Percentiles rank a stretch among this genome's conserved stretches.
Evolutionary conservation across 2,329 filamentous ascomycete species (phyloP).

Genomic region (Catunica adiposa): DNA sequence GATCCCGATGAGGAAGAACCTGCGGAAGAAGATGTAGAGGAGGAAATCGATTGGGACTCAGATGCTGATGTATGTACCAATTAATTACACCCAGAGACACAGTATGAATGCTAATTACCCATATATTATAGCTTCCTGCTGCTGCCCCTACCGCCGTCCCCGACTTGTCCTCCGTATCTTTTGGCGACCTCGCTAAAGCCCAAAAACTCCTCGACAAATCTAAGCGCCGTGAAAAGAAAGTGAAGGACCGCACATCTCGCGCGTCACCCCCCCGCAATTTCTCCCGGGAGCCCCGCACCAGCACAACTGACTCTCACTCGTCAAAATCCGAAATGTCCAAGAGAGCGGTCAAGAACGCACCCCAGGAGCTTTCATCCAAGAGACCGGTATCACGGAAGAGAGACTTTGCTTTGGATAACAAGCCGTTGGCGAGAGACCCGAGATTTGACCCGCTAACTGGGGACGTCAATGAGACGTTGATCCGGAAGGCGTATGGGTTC

Average conservation of each 20-base stretch:
- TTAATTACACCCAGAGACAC: no score
- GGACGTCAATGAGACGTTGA: slow-evolving; percentile 37
- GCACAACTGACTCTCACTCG: slow-evolving; percentile 19
- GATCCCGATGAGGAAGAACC: slow-evolving; percentile 21
- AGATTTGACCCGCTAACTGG: slow-evolving; percentile 57
- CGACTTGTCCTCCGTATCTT: slow-evolving; percentile 50
- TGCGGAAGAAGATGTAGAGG: slow-evolving; percentile 19
- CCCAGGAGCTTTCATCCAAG: slow-evolving; percentile 66
- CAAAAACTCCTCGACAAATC: slow-evolving; percentile 45
- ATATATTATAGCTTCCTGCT: not conserved
- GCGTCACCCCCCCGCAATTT: slow-evolving; percentile 16
- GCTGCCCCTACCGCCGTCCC: not conserved
- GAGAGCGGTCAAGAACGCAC: slow-evolving; percentile 61
- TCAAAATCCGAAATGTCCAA: slow-evolving; percentile 25
- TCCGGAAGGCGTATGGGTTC: slow-evolving; percentile 68
- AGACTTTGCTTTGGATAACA: slow-evolving; percentile 36
- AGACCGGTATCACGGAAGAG: slow-evolving; percentile 67
- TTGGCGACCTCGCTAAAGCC: slow-evolving; percentile 77
- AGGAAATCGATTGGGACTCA: slow-evolving; percentile 13
- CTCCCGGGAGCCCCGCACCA: not conserved
- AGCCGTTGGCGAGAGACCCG: slow-evolving; percentile 60
- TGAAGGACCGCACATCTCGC: slow-evolving; percentile 17
- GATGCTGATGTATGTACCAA: slow-evolving; percentile 11
- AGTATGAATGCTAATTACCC: not conserved
- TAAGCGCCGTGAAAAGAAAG: slow-evolving; percentile 18